Evolutionary conservation across 495 filamentous ascomycete species (phyloP).

Genomic region (Viridothelium virens): DNA sequence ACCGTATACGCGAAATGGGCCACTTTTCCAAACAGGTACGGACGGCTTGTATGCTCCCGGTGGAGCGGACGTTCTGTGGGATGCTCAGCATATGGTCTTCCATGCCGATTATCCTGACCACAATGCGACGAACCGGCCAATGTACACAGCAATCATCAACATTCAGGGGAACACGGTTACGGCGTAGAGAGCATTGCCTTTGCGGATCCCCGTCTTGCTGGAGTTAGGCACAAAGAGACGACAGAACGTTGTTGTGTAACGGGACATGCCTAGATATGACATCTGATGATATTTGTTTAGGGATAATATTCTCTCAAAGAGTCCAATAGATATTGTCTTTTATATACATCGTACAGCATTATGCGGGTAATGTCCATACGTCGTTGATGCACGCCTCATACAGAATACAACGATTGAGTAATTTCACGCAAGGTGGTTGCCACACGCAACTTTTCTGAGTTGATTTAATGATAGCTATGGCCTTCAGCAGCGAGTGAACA

Average conservation of each 20-base stretch:
- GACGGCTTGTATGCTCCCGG: constrained; percentile 20
- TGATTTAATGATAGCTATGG: not conserved
- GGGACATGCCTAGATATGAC: not conserved
- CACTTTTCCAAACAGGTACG: constrained; percentile 23
- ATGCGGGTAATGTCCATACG: not conserved
- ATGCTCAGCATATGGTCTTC: constrained; percentile 26
- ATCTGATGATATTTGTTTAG: not conserved
- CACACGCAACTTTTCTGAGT: no score
- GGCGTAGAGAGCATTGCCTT: not conserved
- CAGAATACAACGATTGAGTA: no score
- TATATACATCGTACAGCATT: not conserved
- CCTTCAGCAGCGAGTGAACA: no score
- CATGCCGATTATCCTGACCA: constrained; percentile 18
- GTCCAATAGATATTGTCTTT: not conserved
- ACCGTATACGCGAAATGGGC: constrained; percentile 17
- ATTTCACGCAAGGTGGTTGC: no score
- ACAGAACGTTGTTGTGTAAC: not conserved
- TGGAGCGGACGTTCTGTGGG: constrained; percentile 20
- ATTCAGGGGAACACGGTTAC: constrained; percentile 2
- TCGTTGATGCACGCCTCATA: not conserved
- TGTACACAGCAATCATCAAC: constrained; percentile 14
- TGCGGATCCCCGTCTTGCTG: not conserved
- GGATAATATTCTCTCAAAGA: no score
- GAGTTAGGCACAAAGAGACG: not conserved
- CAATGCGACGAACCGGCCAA: not conserved